Evolutionary conservation across 495 filamentous ascomycete genomes (phyloP), one percentile per base, ranked within the genome.

Genomic region (Neurospora sp.): DNA sequence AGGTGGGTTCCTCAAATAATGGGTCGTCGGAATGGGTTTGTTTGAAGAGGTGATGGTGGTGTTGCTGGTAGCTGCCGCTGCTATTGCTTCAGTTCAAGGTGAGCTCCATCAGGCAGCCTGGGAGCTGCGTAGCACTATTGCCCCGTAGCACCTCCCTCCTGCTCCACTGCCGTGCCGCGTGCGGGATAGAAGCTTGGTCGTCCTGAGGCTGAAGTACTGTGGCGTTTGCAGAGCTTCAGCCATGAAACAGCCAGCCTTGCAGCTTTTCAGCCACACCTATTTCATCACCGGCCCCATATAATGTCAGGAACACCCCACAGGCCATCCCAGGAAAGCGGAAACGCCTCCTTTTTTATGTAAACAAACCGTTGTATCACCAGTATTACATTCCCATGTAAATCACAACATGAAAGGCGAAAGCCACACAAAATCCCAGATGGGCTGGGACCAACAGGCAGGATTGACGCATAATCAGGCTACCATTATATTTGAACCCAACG

Each of bases 21-120:
- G 7, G 48, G 69, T 72, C 70, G 72, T 69, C 70, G 73, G 14
- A 27, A 72, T 46, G 69, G 18, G 39, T 40, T 38, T 42, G 71
- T 31, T 75, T 53, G 72, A 22, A 44, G 42, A 72, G 70, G 71
- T 22, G 73, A 74, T 31, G 69, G 39, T 41, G 69, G 22, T 31
- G 69, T n/a, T 46, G 70, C 40, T 48, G 70, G 42, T 41, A 31
- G 42, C 31, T 46, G 70, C 53, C 31, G 31, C 46, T 71, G 69
- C 39, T 53, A 46, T 37, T 71, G 70, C 70, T 71, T 71, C 40
- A 71, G 40, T 44, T 35, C 31, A 27, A 42, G 22, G 39, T 42
- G 40, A 46, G 20, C 35, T 31, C 37, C 70, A 46, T 71, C 70
- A 71, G 70, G 70, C 70, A 71, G 70, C 70, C 70, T 71, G 70